Conservation (phyloP, 192 early-diverging fungal genomes). For the Gigaspora rosea region DNA sequence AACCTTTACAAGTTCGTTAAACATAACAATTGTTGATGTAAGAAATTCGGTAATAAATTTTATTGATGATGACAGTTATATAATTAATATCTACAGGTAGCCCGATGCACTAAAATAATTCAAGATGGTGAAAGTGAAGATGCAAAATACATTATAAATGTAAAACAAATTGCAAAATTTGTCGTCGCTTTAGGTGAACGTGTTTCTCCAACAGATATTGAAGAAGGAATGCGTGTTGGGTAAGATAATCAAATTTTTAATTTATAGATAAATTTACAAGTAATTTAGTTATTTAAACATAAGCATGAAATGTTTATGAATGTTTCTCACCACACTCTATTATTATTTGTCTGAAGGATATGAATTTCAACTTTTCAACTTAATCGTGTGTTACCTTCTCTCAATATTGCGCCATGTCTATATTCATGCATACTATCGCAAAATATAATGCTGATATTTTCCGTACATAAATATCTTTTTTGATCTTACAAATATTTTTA, state of each 20-base stretch:
- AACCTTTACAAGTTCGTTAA: conserved; percentile 73
- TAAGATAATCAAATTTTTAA: conserved; percentile 36
- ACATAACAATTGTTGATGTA: neutral
- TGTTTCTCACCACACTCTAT: too few species aligned
- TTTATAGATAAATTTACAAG: too few species aligned
- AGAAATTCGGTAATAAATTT: neutral
- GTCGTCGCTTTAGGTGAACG: conserved; percentile 95
- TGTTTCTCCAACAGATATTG: conserved; percentile 98
- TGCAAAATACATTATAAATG: conserved; percentile 97
- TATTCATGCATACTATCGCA: too few species aligned
- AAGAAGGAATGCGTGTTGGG: conserved; percentile 99
- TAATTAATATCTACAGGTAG: conserved; percentile 63
- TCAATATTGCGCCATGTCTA: too few species aligned
- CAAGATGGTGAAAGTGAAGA: conserved; percentile 85
- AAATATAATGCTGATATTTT: too few species aligned
- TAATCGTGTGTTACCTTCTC: too few species aligned
- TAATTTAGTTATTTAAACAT: too few species aligned
- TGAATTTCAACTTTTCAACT: too few species aligned
- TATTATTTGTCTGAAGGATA: too few species aligned
- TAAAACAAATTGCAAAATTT: conserved; percentile 99
- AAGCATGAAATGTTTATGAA: too few species aligned
- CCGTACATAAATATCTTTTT: too few species aligned
- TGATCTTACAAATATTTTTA: conserved; percentile 31
- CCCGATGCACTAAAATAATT: conserved; percentile 99
- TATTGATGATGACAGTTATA: neutral